These are phyloP conservation scores for Coemansia sp. DNA, from an alignment of 192 early-diverging fungal species.

Conservation along the genomic window DNA sequence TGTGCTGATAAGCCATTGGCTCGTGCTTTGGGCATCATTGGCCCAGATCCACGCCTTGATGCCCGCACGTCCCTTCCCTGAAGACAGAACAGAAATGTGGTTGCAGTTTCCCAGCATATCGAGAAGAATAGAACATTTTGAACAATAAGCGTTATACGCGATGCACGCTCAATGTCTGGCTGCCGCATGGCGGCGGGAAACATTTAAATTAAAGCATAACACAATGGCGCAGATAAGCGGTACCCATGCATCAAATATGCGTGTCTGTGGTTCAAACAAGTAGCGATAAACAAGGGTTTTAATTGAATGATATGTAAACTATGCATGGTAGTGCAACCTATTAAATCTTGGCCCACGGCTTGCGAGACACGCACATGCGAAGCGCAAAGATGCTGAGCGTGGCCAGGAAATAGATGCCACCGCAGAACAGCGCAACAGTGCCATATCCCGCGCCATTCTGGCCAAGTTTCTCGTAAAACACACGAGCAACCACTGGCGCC, in stretches of 20 bases:
- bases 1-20: background rate
- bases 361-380: conserved; percentile 44
- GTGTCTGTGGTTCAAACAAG: too few species aligned
- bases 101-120: too few species aligned
- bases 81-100: too few species aligned
- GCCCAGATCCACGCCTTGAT: background rate
- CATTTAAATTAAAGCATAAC: too few species aligned
- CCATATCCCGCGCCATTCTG: conserved; percentile 52
- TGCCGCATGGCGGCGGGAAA: too few species aligned
- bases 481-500: conserved; percentile 46
- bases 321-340: background rate
- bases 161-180: too few species aligned
- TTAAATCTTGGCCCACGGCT: conserved; percentile 46
- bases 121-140: too few species aligned
- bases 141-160: too few species aligned
- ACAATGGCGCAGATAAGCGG: too few species aligned
- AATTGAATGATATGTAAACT: background rate
- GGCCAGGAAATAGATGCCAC: conserved; percentile 47
- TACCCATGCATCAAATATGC: too few species aligned
- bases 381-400: conserved; percentile 54
- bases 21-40: background rate
- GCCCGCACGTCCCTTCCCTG: too few species aligned
- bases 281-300: too few species aligned
- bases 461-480: conserved; percentile 52
- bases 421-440: conserved; percentile 52